A percentile compares a stretch with the other conserved stretches of the same genome.
These are phyloP conservation scores for Globisporangium cylindrosporum DNA, from an alignment of 352 stramenopile genomes.

Conservation along the genomic window DNA sequence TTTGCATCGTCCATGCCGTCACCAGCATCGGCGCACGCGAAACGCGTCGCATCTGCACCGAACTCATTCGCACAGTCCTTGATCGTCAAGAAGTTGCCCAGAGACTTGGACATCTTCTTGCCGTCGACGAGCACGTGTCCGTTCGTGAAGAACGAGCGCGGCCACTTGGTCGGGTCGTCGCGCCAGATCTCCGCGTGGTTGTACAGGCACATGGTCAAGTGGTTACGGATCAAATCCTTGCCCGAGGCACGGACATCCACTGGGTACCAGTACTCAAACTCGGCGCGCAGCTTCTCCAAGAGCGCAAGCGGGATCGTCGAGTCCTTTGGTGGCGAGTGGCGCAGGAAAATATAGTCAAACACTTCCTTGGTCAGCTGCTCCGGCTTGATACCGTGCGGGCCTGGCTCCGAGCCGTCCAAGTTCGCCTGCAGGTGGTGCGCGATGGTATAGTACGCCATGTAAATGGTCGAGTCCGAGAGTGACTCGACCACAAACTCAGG, in stretches of 20 bases:
- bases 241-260: constrained; percentile 98
- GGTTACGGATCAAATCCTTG: constrained; percentile 97
- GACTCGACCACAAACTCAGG: constrained; percentile 98
- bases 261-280: constrained; percentile 99
- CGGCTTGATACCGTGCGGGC: constrained; percentile 81
- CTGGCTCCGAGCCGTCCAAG: constrained; percentile 91
- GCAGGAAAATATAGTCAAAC: constrained; percentile 99
- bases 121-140: constrained; percentile 96
- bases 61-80: constrained; percentile 96
- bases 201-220: constrained; percentile 99
- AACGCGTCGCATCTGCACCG: constrained; percentile 95
- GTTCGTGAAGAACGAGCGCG: constrained; percentile 98
- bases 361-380: constrained; percentile 94
- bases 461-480: constrained; percentile 99
- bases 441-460: constrained; percentile 99
- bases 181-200: constrained; percentile 99
- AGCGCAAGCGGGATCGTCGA: constrained; percentile 88
- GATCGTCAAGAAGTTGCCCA: constrained; percentile 99
- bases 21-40: constrained; percentile 97
- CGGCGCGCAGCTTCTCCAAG: constrained; percentile 92
- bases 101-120: constrained; percentile 99
- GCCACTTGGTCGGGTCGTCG: constrained; percentile 96
- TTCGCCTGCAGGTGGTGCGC: constrained; percentile 97
- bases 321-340: constrained; percentile 75
- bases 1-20: constrained; percentile 99